Conservation (phyloP, 2,329 filamentous ascomycete species). For the Rhinocladiella mackenziei region DNA sequence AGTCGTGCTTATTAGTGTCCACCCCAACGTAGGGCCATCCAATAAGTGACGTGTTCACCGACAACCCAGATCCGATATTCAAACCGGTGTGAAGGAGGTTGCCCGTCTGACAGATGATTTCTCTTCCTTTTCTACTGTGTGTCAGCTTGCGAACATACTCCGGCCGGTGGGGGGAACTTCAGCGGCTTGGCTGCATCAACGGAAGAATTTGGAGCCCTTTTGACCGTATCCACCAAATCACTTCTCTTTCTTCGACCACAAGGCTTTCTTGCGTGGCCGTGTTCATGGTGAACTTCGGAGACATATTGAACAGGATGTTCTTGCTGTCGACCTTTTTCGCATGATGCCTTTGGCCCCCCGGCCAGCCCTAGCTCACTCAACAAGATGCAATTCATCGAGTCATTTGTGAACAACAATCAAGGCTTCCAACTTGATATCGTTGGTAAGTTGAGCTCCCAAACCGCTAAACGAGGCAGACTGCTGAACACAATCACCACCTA, state of each 20-base stretch:
- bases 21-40: too few relatives aligned
- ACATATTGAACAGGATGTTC: constrained; percentile 1
- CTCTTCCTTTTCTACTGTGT: too few relatives aligned
- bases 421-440: constrained; percentile 53
- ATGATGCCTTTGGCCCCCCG: constrained; percentile 3
- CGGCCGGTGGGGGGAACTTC: neutral
- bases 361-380: neutral
- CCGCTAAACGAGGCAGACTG: neutral
- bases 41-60: too few relatives aligned
- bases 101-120: too few relatives aligned
- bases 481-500: constrained; percentile 7
- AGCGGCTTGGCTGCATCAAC: constrained; percentile 12
- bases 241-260: neutral
- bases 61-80: too few relatives aligned
- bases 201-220: neutral
- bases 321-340: constrained; percentile 1
- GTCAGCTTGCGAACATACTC: neutral
- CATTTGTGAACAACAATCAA: constrained; percentile 22
- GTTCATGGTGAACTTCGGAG: neutral
- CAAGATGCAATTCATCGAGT: constrained; percentile 22
- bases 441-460: constrained; percentile 32
- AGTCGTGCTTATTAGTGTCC: too few relatives aligned
- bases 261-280: constrained; percentile 8
- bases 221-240: neutral
- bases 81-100: too few relatives aligned